phyloP scores from a whole-genome alignment of 116 monocot species.

The Posidonia oceanica region DNA sequence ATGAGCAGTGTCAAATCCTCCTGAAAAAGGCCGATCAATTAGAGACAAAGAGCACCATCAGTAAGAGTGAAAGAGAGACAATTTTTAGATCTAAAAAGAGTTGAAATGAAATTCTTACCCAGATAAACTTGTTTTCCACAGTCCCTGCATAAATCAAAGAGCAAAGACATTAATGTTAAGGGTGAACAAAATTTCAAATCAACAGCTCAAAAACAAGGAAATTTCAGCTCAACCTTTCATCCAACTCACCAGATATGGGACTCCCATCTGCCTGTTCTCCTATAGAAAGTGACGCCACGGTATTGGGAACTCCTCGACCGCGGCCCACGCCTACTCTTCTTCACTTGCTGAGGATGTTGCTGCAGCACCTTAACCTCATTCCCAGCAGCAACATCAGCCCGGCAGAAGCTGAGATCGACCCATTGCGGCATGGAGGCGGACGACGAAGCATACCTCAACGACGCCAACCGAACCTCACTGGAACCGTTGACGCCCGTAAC shows the following conservation, averaged over 20 bases:
- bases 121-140: conserved; percentile 45
- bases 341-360: conserved; percentile 32
- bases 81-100: neutral
- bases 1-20: conserved; percentile 49
- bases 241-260: conserved; percentile 76
- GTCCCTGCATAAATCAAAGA: conserved; percentile 23
- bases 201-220: neutral
- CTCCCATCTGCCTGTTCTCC: conserved; percentile 93
- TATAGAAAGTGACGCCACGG: conserved; percentile 81
- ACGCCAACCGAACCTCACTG: neutral
- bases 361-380: conserved; percentile 9
- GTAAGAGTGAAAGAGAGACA: neutral
- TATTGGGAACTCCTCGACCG: conserved; percentile 84
- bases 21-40: conserved; percentile 7
- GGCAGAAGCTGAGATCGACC: conserved; percentile 26
- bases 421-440: conserved; percentile 14
- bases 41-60: neutral
- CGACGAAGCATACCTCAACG: conserved; percentile 8
- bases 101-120: conserved; percentile 17
- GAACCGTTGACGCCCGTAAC: neutral
- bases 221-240: neutral
- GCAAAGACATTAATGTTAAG: neutral
- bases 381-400: conserved; percentile 1
- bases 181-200: neutral
- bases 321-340: conserved; percentile 83